These are phyloP conservation scores for Fusarium sp. DNA, from an alignment of 2,329 filamentous ascomycete species.

Conservation along the genomic window DNA sequence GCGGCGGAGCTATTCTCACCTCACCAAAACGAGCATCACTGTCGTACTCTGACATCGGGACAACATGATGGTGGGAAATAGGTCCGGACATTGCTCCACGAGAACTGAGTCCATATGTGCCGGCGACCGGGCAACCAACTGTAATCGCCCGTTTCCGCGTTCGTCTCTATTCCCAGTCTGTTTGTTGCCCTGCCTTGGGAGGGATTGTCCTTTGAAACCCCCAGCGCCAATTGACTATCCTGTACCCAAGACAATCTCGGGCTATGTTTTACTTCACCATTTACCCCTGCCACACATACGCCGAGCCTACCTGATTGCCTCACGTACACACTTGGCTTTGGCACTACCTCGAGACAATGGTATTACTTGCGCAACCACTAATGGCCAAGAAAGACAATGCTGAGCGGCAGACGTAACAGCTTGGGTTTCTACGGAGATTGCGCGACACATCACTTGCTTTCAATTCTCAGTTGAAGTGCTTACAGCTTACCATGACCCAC, in stretches of 20 bases:
- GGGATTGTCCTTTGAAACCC: constrained; percentile 25
- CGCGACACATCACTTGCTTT: constrained; percentile 16
- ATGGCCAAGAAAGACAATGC: constrained; percentile 19
- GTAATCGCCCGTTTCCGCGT: constrained; percentile 27
- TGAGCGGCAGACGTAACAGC: constrained; percentile 26
- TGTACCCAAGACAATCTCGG: constrained; percentile 44
- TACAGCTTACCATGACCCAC: not conserved
- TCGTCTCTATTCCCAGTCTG: constrained; percentile 23
- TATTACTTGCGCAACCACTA: constrained; percentile 39
- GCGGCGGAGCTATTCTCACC: constrained; percentile 38
- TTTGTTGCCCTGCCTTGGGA: constrained; percentile 16
- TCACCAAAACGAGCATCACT: constrained; percentile 32
- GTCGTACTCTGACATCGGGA: constrained; percentile 33
- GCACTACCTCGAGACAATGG: constrained; percentile 44
- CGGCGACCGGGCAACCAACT: constrained; percentile 33
- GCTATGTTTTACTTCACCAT: constrained; percentile 41
- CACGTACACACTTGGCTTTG: constrained; percentile 33
- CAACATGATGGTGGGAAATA: constrained; percentile 34
- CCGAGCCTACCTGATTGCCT: constrained; percentile 26
- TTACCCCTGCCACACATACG: constrained; percentile 30
- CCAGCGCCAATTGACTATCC: constrained; percentile 24
- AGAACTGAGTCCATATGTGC: constrained; percentile 10
- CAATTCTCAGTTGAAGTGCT: constrained; percentile 1
- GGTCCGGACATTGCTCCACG: constrained; percentile 25
- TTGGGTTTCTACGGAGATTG: constrained; percentile 11